phyloP scores from a whole-genome alignment of 2,329 filamentous ascomycete species.

The Zasmidium cellare region DNA sequence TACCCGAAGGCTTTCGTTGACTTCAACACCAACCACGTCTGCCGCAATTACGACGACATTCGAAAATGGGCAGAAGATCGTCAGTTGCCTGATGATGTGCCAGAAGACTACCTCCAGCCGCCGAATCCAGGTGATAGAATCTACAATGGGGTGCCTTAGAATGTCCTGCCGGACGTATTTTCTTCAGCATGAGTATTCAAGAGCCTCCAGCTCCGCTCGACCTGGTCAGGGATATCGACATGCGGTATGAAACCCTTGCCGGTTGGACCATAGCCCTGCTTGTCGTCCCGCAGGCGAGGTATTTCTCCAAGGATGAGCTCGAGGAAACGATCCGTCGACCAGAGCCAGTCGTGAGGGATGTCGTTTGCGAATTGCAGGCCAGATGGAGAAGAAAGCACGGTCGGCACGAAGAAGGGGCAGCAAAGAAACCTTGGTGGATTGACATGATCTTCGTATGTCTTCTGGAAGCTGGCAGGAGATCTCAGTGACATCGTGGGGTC shows the following conservation, averaged over 20 bases:
- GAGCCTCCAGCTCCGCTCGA: slow-evolving; percentile 33
- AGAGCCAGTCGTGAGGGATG: slow-evolving; percentile 31
- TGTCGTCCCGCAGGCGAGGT: slow-evolving; percentile 45
- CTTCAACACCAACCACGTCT: slow-evolving; percentile 62
- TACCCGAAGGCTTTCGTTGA: slow-evolving; percentile 56
- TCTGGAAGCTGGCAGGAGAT: slow-evolving; percentile 44
- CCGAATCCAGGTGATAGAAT: slow-evolving; percentile 16
- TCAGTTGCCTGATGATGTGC: slow-evolving; percentile 49
- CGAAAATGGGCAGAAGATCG: slow-evolving; percentile 55
- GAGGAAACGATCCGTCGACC: slow-evolving; percentile 42
- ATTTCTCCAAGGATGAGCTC: slow-evolving; percentile 47
- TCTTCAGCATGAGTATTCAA: not conserved
- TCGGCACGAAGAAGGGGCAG: slow-evolving; percentile 38
- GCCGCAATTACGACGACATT: slow-evolving; percentile 58
- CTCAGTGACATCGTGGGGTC: slow-evolving; percentile 49
- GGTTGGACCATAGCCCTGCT: slow-evolving; percentile 45
- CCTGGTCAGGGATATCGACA: slow-evolving; percentile 41
- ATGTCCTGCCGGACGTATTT: not conserved
- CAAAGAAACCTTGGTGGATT: slow-evolving; percentile 28
- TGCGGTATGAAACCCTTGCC: slow-evolving; percentile 47
- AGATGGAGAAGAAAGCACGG: slow-evolving; percentile 2
- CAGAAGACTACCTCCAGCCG: slow-evolving; percentile 19
- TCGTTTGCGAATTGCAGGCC: not conserved
- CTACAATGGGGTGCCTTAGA: slow-evolving; percentile 16
- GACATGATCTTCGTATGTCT: slow-evolving; percentile 33